Conservation (phyloP, 805 yeast genomes). For the Teunomyces atbi region DNA sequence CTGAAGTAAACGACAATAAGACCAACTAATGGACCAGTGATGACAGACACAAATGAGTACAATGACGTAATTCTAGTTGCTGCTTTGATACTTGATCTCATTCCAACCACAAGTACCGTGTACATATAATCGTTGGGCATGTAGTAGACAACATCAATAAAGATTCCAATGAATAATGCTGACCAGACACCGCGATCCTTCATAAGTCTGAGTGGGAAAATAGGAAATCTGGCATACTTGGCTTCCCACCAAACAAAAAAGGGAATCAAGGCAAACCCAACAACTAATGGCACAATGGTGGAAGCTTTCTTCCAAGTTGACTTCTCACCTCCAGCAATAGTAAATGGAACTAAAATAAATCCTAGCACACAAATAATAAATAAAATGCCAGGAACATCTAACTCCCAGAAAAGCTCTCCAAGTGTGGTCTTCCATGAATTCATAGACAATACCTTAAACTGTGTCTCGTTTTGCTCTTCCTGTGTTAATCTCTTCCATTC, state of each 20-base stretch:
- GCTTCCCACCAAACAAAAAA: conserved; percentile 58
- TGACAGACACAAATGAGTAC: conserved; percentile 63
- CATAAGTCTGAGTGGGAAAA: conserved; percentile 57
- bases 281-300: conserved; percentile 65
- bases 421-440: conserved; percentile 26
- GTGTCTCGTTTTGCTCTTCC: conserved; percentile 29
- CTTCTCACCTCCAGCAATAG: conserved; percentile 66
- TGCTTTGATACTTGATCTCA: conserved; percentile 54
- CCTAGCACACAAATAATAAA: conserved; percentile 57
- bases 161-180: conserved; percentile 55
- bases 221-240: conserved; percentile 56
- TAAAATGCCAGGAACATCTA: conserved; percentile 63
- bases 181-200: conserved; percentile 74
- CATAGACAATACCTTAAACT: conserved; percentile 15
- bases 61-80: conserved; percentile 64
- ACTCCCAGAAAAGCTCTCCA: conserved; percentile 53
- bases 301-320: conserved; percentile 58
- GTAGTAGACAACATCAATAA: conserved; percentile 61
- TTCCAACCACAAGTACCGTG: conserved; percentile 63
- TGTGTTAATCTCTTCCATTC: conserved; percentile 45
- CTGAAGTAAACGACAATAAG: conserved; percentile 47
- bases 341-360: conserved; percentile 67
- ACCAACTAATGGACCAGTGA: conserved; percentile 60
- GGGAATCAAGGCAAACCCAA: conserved; percentile 63
- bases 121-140: conserved; percentile 71